Conservation (phyloP, 169 alveolate species). For the Toxoplasma gondii region DNA sequence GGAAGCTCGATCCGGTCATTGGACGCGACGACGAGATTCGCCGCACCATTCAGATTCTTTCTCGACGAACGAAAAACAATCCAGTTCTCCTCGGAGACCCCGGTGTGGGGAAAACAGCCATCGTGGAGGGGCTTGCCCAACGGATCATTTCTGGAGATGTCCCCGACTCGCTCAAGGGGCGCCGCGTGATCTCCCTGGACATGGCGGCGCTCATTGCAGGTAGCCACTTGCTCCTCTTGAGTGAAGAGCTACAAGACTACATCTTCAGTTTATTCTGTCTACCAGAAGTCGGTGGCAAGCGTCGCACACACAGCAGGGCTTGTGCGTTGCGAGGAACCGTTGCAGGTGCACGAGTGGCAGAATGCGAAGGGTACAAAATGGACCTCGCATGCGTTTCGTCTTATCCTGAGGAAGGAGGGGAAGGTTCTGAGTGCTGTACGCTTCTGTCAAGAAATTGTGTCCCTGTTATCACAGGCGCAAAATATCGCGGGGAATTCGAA, state of each 20-base stretch:
- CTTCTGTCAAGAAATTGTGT: not conserved
- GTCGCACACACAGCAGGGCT: not conserved
- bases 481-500: slow-evolving; percentile 89
- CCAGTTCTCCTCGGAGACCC: slow-evolving; percentile 90
- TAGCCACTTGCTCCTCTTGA: not conserved
- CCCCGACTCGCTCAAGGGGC: slow-evolving; percentile 85
- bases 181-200: slow-evolving; percentile 83
- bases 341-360: too few species aligned
- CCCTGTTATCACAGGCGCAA: slow-evolving; percentile 78
- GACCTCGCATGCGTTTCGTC: too few species aligned
- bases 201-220: slow-evolving; percentile 85
- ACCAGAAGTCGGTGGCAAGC: too few species aligned
- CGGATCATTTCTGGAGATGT: slow-evolving; percentile 89
- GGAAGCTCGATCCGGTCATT: slow-evolving; percentile 89
- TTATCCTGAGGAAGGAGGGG: too few species aligned
- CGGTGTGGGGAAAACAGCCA: slow-evolving; percentile 91
- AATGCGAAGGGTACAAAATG: too few species aligned
- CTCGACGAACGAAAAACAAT: slow-evolving; percentile 88
- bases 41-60: slow-evolving; percentile 84
- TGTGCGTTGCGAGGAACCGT: too few species aligned
- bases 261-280: not conserved
- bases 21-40: slow-evolving; percentile 90
- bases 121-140: slow-evolving; percentile 89
- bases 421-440: not conserved
- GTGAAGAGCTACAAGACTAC: not conserved